Conservation (phyloP, 2,329 filamentous ascomycete species). For the Aureobasidium melanogenum region DNA sequence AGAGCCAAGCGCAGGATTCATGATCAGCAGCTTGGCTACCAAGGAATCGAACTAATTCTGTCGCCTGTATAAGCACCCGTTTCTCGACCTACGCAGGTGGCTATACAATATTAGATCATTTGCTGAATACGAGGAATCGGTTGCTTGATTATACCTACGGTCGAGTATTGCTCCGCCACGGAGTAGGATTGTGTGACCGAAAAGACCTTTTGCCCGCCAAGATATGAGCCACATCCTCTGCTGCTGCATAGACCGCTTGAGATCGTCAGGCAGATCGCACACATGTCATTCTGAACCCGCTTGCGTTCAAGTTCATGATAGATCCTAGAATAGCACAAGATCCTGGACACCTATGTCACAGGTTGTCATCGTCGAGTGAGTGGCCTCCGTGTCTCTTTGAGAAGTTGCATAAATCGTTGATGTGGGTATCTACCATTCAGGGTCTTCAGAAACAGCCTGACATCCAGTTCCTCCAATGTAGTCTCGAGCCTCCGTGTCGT, state of each 20-base stretch:
- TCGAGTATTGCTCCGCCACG: too few relatives aligned
- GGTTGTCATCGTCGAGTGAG: background rate
- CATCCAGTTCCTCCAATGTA: slow-evolving; percentile 18
- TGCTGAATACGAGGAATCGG: too few relatives aligned
- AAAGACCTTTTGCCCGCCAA: too few relatives aligned
- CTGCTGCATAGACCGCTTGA: too few relatives aligned
- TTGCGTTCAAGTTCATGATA: too few relatives aligned
- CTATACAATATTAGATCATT: too few relatives aligned
- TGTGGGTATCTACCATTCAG: slow-evolving; percentile 1
- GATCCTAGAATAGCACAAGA: background rate
- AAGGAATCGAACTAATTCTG: background rate
- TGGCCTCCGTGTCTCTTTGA: background rate
- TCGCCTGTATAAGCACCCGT: background rate
- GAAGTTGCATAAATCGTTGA: background rate
- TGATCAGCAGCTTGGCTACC: background rate
- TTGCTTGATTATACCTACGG: too few relatives aligned
- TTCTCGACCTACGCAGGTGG: background rate
- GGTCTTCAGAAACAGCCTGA: slow-evolving; percentile 11
- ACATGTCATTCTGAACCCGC: too few relatives aligned
- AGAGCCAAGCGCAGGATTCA: too few relatives aligned
- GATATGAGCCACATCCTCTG: too few relatives aligned
- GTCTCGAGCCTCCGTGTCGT: slow-evolving; percentile 16
- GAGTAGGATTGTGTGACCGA: too few relatives aligned
- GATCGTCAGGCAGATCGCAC: too few relatives aligned
- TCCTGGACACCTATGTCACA: background rate